A percentile compares a stretch with the other conserved stretches of the same genome.
Evolutionary conservation across 306 rosid genomes (phyloP).

Genomic region (Fragaria nilgerrensis): DNA sequence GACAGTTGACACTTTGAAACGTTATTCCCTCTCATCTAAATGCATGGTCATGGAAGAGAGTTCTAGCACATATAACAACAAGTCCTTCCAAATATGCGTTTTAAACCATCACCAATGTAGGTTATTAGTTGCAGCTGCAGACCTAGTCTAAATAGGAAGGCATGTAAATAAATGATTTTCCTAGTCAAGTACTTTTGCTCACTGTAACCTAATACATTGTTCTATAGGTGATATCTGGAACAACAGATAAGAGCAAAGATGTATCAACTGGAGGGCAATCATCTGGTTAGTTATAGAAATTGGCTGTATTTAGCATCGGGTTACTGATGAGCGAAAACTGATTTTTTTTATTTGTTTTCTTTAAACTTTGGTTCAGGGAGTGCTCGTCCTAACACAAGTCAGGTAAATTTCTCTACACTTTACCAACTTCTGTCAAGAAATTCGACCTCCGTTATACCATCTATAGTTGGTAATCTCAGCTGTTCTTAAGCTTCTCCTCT

Average conservation of each 20-base stretch:
- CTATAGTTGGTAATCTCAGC: neutral
- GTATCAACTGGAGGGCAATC: constrained; percentile 52
- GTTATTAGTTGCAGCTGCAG: neutral
- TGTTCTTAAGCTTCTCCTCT: neutral
- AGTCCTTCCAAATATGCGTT: neutral
- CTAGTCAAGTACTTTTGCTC: neutral
- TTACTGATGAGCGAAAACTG: neutral
- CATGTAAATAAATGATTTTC: neutral
- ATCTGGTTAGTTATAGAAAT: constrained; percentile 54
- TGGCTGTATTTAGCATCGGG: neutral
- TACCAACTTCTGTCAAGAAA: neutral
- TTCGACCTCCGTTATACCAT: neutral
- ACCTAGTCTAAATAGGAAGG: neutral
- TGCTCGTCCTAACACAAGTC: constrained; percentile 38
- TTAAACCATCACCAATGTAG: neutral
- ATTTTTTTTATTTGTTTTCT: neutral
- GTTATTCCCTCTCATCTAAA: neutral
- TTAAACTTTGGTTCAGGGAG: constrained; percentile 42
- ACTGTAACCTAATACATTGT: constrained; percentile 7
- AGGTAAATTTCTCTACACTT: constrained; percentile 48
- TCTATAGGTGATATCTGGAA: constrained; percentile 55
- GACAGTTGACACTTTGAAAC: neutral
- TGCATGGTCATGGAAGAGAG: neutral
- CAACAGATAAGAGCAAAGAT: constrained; percentile 36
- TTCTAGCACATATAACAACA: neutral